Evolutionary conservation across 345 rosid genomes (phyloP), one percentile per base, ranked within the genome.

Genomic region (Linum tenue): DNA sequence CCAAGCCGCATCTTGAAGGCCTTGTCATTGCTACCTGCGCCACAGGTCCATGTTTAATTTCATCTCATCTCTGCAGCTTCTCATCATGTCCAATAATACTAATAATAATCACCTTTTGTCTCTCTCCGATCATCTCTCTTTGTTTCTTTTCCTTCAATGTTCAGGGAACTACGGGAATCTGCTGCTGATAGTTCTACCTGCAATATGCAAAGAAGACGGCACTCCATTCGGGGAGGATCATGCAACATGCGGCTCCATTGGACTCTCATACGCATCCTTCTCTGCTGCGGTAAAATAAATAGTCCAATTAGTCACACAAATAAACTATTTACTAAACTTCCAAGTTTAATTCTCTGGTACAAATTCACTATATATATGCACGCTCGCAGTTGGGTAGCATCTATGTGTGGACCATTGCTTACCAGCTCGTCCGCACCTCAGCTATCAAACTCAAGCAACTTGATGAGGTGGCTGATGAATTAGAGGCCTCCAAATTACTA

Each of bases 231-330:
- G 94, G 43, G 31, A 22, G 31, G 59, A 82, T 15, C 62, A 74
- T 3, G 73, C 66, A 37, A 73, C 71, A 41, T 94, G 99, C 81
- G 67, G 75, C 64, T 57, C 86, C 17, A 64, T 77, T 0, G 97
- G 92, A 4, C 84, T 94, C 42, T 94, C 99, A 1, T 90, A 94
- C n/a, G 95, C 96, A 0, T 90, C 99, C 62, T 88, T 90, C 81
- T 94, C 99, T 48, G 90, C 90, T 97, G 99, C 96, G 82, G 99
- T 92, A 86, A 67, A 75, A 64, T 44, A 22, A 22, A 22, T 22
- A 22, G 31, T 22, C 31, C 31, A 22, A 22, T 22, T 22, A 22
- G 31, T 22, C 31, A 22, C 31, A 22, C 31, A 22, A 22, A n/a
- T n/a, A n/a, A n/a, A n/a, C n/a, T n/a, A n/a, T n/a, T n/a, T n/a